phyloP scores from a whole-genome alignment of 73 alveolate genomes.

The Uronychia binucleata region DNA sequence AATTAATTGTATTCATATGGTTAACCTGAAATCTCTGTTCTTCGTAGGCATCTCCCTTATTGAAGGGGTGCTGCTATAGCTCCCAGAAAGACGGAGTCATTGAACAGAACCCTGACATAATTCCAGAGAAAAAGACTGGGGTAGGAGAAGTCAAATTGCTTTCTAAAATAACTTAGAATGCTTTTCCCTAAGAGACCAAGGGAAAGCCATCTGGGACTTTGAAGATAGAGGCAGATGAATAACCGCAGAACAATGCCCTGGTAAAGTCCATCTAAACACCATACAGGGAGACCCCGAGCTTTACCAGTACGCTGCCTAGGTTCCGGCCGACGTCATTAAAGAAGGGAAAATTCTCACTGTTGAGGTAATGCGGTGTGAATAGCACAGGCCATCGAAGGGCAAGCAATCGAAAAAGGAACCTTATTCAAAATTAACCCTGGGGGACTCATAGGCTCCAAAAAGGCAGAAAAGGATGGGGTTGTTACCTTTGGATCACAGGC shows the following conservation, averaged over 20 bases:
- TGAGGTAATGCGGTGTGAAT: background rate
- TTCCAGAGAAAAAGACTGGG: no score
- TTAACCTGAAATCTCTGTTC: background rate
- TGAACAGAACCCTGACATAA: no score
- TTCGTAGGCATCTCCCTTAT: background rate
- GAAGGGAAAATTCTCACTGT: background rate
- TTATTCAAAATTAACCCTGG: conserved; percentile 47
- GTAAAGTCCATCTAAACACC: no score
- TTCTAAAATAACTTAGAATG: no score
- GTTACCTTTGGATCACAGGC: conserved; percentile 29
- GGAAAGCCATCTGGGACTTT: no score
- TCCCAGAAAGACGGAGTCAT: background rate
- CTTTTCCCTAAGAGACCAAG: no score
- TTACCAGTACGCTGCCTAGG: no score
- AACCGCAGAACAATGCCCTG: no score
- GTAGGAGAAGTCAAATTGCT: no score
- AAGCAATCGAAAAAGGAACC: conserved; percentile 21
- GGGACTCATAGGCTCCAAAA: conserved; percentile 45
- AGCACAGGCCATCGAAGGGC: conserved; percentile 47
- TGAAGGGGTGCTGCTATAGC: background rate
- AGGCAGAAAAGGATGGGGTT: conserved; percentile 30
- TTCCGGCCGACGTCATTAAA: background rate
- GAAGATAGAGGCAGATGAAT: no score
- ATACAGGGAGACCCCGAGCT: no score
- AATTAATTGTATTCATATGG: background rate